Base-by-base conservation (phyloP, 768 basidiomycete genomes). In the Pulveroboletus sp. region DNA sequence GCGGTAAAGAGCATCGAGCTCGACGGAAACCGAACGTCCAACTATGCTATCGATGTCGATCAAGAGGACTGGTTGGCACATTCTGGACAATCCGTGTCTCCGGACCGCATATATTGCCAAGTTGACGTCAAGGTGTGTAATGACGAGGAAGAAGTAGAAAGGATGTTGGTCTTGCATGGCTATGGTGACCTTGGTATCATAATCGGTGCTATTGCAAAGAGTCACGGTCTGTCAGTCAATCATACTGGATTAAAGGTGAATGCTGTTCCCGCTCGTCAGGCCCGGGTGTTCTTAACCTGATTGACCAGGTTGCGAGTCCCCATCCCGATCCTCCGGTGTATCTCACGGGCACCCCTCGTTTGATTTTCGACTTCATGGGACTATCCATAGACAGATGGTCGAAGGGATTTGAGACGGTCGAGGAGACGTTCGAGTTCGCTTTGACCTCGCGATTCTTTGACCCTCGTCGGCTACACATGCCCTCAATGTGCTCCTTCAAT, bases 171-270 rank as follows among this genome's bases (percentile, higher is more conserved):
- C 64, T 78, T 78, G 57, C 74, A 80, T 50, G 76, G 79, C 1
- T 87, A 86, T 57, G 86, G 86, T 8, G 86, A 87, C 57, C 71
- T 87, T 15, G 82, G 82, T 0, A 85, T 86, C 78, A 83, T 88
- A 14, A 64, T 88, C 42, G 77, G 80, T 9, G 62, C 83, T 12
- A 63, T 87, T 15, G 76, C 73, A 8, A 73, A 74, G 36, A 77
- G 77, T 46, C 67, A 67, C 41, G 81, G 83, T 3, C 56, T 88
- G 3, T 58, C 66, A 2, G 62, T 83, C 0, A 78, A 79, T 6
- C 67, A 65, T 21, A 72, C 78, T 38, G 86, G 85, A 0, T 62
- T 88, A 17, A 84, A 79, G 73, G 85, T 83, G 37, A 45, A 63
- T 21, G 14, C 39, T 39, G 14, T 46, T 15, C 26, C 11, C 30